Evolutionary conservation across 345 rosid species (phyloP).

Genomic region (Rhodomyrtus tomentosa): DNA sequence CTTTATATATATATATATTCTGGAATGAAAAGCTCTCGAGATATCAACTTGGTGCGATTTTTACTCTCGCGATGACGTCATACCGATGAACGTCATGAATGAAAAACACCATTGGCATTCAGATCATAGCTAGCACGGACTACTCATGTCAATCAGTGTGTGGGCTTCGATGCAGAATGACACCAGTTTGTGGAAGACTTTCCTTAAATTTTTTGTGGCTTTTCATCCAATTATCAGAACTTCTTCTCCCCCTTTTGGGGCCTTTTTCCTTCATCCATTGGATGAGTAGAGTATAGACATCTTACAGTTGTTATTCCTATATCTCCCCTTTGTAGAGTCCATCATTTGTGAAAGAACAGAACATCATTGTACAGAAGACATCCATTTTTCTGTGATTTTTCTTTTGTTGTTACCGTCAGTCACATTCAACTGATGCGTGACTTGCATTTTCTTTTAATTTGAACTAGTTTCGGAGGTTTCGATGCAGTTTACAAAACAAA

Average conservation of each 20-base stretch:
- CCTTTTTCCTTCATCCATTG: background rate
- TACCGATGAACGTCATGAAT: background rate
- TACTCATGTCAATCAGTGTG: background rate
- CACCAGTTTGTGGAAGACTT: background rate
- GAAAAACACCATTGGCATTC: background rate
- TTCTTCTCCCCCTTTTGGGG: background rate
- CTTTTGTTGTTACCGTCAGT: background rate
- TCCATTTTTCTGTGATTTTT: background rate
- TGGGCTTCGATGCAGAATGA: background rate
- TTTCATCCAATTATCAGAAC: background rate
- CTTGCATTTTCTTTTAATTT: background rate
- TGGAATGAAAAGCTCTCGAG: background rate
- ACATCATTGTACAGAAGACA: background rate
- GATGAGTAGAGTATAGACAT: background rate
- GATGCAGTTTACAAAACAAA: background rate
- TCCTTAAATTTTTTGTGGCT: background rate
- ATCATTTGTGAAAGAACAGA: background rate
- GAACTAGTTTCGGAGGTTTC: background rate
- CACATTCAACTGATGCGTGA: background rate
- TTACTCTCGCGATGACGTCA: background rate
- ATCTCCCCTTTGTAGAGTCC: background rate
- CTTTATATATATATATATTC: background rate
- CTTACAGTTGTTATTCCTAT: background rate
- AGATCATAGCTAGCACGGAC: background rate
- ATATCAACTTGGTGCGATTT: background rate